phyloP scores from a whole-genome alignment of 768 basidiomycete genomes.

The Trichaptum fuscoviolaceum region DNA sequence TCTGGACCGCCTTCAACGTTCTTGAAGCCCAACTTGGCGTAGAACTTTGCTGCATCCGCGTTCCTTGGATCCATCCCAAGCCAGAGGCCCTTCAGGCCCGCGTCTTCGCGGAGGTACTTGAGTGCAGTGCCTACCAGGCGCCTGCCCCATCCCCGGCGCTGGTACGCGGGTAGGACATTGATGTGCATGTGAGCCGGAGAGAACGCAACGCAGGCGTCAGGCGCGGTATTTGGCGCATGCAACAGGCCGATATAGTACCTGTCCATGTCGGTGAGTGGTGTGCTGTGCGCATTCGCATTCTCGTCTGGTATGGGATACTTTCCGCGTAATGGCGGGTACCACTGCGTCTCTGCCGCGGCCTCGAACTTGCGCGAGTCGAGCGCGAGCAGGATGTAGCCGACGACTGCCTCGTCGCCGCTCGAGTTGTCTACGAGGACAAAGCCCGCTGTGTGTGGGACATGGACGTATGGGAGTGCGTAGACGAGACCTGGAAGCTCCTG shows the following conservation, averaged over 20 bases:
- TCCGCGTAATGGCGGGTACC: constrained; percentile 61
- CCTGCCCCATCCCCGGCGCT: constrained; percentile 67
- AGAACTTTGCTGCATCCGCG: constrained; percentile 53
- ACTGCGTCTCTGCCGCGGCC: constrained; percentile 43
- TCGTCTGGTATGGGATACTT: constrained; percentile 41
- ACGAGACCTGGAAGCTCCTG: constrained; percentile 64
- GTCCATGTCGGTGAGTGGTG: constrained; percentile 31
- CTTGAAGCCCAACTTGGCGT: constrained; percentile 56
- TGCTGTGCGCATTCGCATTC: constrained; percentile 5
- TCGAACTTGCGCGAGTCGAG: constrained; percentile 65
- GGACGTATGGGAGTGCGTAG: constrained; percentile 73
- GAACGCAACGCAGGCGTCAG: constrained; percentile 53
- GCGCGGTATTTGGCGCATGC: constrained; percentile 32
- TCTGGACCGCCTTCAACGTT: constrained; percentile 47
- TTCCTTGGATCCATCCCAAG: constrained; percentile 66
- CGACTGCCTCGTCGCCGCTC: constrained; percentile 31
- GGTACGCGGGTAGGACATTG: constrained; percentile 61
- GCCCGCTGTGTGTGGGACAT: constrained; percentile 56
- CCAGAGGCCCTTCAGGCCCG: constrained; percentile 51
- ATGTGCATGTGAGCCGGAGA: constrained; percentile 76
- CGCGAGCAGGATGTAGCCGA: constrained; percentile 70
- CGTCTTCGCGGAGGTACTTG: constrained; percentile 43
- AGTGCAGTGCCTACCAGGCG: constrained; percentile 53
- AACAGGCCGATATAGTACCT: constrained; percentile 31
- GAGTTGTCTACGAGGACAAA: constrained; percentile 62